Evolutionary conservation across 148 eudicot species (phyloP), one percentile per base, ranked within the genome.

Genomic region (Rhododendron ferrugineum): DNA sequence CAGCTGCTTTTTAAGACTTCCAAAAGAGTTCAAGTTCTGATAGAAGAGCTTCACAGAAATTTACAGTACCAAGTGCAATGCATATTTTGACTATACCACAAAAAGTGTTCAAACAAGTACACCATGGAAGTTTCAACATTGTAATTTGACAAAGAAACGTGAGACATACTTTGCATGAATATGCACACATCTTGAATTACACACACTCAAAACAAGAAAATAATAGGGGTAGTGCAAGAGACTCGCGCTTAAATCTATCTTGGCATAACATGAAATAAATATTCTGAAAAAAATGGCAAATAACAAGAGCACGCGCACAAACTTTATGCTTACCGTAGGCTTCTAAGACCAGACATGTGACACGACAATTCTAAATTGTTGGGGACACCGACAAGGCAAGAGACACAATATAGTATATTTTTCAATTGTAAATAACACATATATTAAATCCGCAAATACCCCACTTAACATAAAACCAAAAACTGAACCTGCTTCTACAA

Each of bases 1-100:
- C 84, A 66, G 77, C 84, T 3, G 58, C 77, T 30, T 68, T 82
- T 26, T 28, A 6, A 64, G 84, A 82, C 84, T 70, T 64, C 30
- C 46, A 11, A 82, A 40, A 82, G 54, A 46, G 58, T 66, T 68
- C 84, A 82, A n/a, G 14, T 82, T 64, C 14, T 37, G 75, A 64
- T 40, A 37, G 84, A 26, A 58, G 44, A 79, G 68, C 40, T 81
- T 56, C 49, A 5, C 6, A 37, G 83, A 34, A 81, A 30, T 56
- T 40, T 81, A 36, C 32, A 81, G 23, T 36, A 5, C 26, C 11
- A n/a, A n/a, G 18, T 40, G 40, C 83, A 60, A 82, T n/a, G 73
- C 52, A 40, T 62, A 7, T 18, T 37, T 82, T 82, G 84, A 82
- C 84, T 16, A 64, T 42, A 64, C 20, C 76, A 30, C 37, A 13